phyloP scores from a whole-genome alignment of 2,329 filamentous ascomycete species.

The Apiospora kogelbergensis region DNA sequence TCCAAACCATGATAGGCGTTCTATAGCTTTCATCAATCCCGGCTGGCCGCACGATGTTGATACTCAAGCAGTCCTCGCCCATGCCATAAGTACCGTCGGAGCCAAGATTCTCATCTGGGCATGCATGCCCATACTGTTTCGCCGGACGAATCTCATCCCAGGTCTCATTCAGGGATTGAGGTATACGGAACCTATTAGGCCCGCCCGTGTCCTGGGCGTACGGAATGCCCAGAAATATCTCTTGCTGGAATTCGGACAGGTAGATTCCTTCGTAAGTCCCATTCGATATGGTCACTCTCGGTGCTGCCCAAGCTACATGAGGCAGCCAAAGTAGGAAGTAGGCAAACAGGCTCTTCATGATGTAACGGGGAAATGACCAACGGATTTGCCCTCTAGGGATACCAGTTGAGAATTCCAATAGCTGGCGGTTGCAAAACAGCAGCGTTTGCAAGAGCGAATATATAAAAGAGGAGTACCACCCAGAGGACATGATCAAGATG shows the following conservation, averaged over 20 bases:
- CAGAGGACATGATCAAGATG: background rate
- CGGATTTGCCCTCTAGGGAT: background rate
- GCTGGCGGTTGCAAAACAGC: background rate
- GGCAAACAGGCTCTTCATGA: background rate
- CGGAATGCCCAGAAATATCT: conserved; percentile 49
- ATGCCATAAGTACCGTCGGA: conserved; percentile 20
- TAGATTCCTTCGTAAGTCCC: conserved; percentile 35
- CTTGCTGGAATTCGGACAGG: conserved; percentile 38
- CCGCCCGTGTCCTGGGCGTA: conserved; percentile 44
- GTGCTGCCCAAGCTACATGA: conserved; percentile 9
- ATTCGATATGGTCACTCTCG: conserved; percentile 27
- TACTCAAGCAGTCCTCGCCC: conserved; percentile 59
- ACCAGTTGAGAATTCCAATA: background rate
- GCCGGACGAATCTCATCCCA: conserved; percentile 41
- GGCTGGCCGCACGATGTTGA: conserved; percentile 59
- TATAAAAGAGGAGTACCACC: background rate
- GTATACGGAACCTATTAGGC: conserved; percentile 44
- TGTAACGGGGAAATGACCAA: background rate
- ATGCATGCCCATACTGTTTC: conserved; percentile 42
- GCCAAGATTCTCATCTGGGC: conserved; percentile 41
- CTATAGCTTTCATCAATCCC: conserved; percentile 37
- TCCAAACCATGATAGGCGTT: conserved; percentile 60
- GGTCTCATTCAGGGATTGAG: conserved; percentile 35
- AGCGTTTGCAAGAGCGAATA: background rate
- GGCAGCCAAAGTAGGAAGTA: background rate